Evolutionary conservation across 768 basidiomycete genomes (phyloP), one percentile per base, ranked within the genome.

Genomic region (Baorangia bicolor): DNA sequence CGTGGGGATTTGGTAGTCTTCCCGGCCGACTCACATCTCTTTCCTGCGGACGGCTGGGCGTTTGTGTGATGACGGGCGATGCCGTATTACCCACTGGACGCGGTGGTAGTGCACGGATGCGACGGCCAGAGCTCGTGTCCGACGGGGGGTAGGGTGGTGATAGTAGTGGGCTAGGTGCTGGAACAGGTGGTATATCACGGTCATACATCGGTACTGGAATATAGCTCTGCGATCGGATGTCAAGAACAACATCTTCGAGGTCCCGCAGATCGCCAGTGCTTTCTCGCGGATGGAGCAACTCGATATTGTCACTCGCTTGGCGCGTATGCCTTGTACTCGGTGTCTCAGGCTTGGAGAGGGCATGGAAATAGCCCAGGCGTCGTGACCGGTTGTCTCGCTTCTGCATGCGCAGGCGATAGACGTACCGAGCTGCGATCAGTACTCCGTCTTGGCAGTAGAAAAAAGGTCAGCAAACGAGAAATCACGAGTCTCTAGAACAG

Each of bases 371-470:
- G n/a, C 68, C 72, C 49, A 72, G 39, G 20, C 67, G 68, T 28
- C 65, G 65, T 14, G 65, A 70, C 38, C 77, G 75, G 25, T 70
- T 68, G 38, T 64, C 72, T 20, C 75, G 69, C 67, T 85, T 84
- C 62, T 84, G 78, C n/a, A 62, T 69, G 51, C 78, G 74, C 16
- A 86, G 66, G 59, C 77, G 78, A 58, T 80, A 78, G 35, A 81
- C 68, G 62, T 85, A 85, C 9, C 83, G 78, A 14, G 81, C 77
- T 5, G 78, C 77, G 45, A 84, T 75, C 47, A 85, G 59, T 4
- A 74, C 75, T n/a, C 79, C 81, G 58, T 84, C 84, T 86, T 48
- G 7, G 23, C 23, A 51, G 33, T 35, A 41, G 62, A 14, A 57
- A 23, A 14, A 49, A n/a, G 18, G 55, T 55, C 43, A 51, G 39